Evolutionary conservation across 2,329 filamentous ascomycete genomes (phyloP), one percentile per base, ranked within the genome.

Genomic region (Penicillium fuscoglaucum): DNA sequence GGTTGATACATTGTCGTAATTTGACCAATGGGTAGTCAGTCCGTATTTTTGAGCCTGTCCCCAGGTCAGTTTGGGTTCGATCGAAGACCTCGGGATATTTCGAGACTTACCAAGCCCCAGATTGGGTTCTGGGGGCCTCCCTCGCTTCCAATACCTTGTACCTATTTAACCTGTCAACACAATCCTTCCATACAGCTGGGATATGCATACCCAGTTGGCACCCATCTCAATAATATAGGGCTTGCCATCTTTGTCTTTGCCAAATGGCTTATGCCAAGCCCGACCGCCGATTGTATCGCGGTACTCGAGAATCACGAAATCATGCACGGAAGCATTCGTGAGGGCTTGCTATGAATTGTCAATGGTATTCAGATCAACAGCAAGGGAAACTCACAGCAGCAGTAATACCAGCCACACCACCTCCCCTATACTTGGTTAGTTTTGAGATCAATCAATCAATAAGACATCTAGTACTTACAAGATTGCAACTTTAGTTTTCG

Each of bases 1-100:
- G 0, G 85, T 88, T 15, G 79, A 67, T 49, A 89, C 83, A 0
- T 79, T 82, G 31, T 74, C 77, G 67, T 84, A 86, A 66, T 89
- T 79, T 0, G 86, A 88, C 57, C 80, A 83, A 0, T 78, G 80
- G 50, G 83, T 88, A 1, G 75, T 74, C 9, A 89, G 62, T 0
- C 80, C 74, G 63, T 85, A 80, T 66, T 88, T 86, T 70, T 87
- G 81, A 0, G 82, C 82, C 68, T 75, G 29, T 47, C 26, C 26
- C 1, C 8, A 13, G 15, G 43, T 51, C 19, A 46, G 39, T 21
- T 26, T 29, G 15, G 15, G 9, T n/a, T 26, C 33, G 13, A 44
- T 29, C 28, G 10, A 37, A 24, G 26, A 21, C 19, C 19, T 21
- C 19, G 19, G 19, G 19, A 29, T 6, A 35, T 29, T n/a, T 24